These are phyloP conservation scores for Pestalotiopsis sp. DNA, from an alignment of 2,329 filamentous ascomycete species.

Conservation along the genomic window DNA sequence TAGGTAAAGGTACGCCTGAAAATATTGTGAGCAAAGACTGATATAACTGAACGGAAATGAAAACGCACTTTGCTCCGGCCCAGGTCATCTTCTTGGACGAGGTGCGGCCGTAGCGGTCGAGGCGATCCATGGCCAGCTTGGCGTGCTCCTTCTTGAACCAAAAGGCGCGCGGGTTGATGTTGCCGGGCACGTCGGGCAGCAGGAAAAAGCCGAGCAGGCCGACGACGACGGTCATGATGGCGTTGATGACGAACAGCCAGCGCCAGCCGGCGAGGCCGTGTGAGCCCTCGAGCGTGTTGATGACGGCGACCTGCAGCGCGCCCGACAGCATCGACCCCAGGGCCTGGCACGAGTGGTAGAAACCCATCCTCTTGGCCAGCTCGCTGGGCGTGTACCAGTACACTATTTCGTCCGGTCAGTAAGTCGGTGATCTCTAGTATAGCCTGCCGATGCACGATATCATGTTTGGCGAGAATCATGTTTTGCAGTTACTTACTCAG, in stretches of 20 bases:
- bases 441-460: no score
- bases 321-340: conserved; percentile 55
- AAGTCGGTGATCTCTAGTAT: not conserved
- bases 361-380: conserved; percentile 53
- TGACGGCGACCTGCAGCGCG: conserved; percentile 54
- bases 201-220: conserved; percentile 53
- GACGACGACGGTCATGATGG: conserved; percentile 54
- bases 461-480: not conserved
- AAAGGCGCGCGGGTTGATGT: conserved; percentile 40
- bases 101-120: conserved; percentile 44
- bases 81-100: conserved; percentile 47
- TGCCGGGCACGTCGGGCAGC: conserved; percentile 42
- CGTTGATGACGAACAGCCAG: conserved; percentile 59
- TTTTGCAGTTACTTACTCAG: conserved; percentile 28
- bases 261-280: conserved; percentile 51
- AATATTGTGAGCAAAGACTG: not conserved
- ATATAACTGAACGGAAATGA: no score
- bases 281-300: conserved; percentile 51
- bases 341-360: conserved; percentile 55
- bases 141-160: conserved; percentile 47
- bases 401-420: conserved; percentile 23
- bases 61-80: conserved; percentile 36
- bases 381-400: conserved; percentile 44
- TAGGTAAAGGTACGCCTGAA: conserved; percentile 39
- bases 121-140: conserved; percentile 42